Evolutionary conservation across 2,329 filamentous ascomycete species (phyloP), one percentile per base, ranked within the genome.

Genomic region (Boeremia lycopersici): DNA sequence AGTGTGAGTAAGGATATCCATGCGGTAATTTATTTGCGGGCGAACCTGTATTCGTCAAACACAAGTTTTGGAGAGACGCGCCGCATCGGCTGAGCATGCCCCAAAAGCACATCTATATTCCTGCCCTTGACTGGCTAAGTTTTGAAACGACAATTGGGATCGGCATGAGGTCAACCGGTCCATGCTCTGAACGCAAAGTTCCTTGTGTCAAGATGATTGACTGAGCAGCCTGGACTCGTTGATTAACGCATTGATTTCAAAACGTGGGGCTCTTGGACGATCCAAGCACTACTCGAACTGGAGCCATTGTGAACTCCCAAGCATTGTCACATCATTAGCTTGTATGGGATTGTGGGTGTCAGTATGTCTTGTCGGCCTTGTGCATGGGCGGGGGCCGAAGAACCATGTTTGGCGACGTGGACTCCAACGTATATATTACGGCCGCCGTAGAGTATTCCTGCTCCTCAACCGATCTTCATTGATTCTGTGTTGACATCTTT

Each of bases 141-240:
- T 29, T 48, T 43, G 51, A 61, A 62, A 62, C 57, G 26, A 33
- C 50, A 34, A 38, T 36, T 46, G 38, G 40, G 57, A 62, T 61
- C 51, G 29, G 39, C 57, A 56, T 48, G 13, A 41, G 17, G 39
- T 23, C 39, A 50, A 30, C 31, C 36, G 50, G 29, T 23, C 52
- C 29, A 42, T 45, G 31, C 29, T 43, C 25, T 49, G 35, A 28
- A 40, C 30, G 42, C 26, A 33, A 48, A 12, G 13, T 33, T 38
- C 11, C 36, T 26, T 40, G 51, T 56, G 51, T 56, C 53, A 48
- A 33, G 45, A 25, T 42, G 46, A 52, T 30, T 57, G 42, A 31
- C 44, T 39, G 41, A 48, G 38, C 40, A 29, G 41, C 53, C 38
- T 51, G 39, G 43, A 28, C 9, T 29, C 25, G 36, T 48, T 33